Base-by-base conservation (phyloP, 1,284 basidiomycete species). In the Pholiota adiposa region DNA sequence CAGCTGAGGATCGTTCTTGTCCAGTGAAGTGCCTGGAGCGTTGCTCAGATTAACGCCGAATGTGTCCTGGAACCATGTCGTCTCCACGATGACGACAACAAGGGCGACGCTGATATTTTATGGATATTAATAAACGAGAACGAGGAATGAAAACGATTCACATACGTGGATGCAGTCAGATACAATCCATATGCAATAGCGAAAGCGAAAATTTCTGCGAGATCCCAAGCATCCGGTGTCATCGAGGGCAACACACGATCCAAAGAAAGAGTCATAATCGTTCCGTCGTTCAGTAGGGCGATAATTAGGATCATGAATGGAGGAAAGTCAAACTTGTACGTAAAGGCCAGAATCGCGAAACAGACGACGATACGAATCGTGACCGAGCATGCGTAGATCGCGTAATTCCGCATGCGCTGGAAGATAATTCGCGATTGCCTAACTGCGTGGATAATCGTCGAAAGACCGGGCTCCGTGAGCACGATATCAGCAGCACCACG, bases 251-350 rank as follows among this genome's bases (percentile, higher is more conserved):
- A 79, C 62, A 98, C 96, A 76, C 96, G 94, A 78, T 98, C 96
- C 63, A 97, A 89, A 33, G 95, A 97, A 66, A 98, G 85, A 11
- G 96, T 98, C 96, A 98, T 97, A 84, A 98, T 97, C 67, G 96
- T 97, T 75, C 96, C 96, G 73, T 98, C 96, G 79, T 98, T 98
- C 68, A 98, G 82, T 54, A 98, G 85, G 61, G 96, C 95, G 68
- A 98, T 96, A 78, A 98, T 92, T 75, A 98, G 91, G 64, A 98
- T 88, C 96, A 98, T 98, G 88, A 98, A 98, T 12, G 96, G 94
- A 68, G 96, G 96, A 92, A 98, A 98, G 79, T 97, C 92, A 78
- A 96, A 96, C 83, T 92, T 88, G 89, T 95, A 98, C 54, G 90
- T 91, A 76, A 98, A 98, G 49, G 93, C 93, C 73, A 98, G 86